Evolutionary conservation across 306 rosid genomes (phyloP), one percentile per base, ranked within the genome.

Genomic region (Pterocarpus santalinus): DNA sequence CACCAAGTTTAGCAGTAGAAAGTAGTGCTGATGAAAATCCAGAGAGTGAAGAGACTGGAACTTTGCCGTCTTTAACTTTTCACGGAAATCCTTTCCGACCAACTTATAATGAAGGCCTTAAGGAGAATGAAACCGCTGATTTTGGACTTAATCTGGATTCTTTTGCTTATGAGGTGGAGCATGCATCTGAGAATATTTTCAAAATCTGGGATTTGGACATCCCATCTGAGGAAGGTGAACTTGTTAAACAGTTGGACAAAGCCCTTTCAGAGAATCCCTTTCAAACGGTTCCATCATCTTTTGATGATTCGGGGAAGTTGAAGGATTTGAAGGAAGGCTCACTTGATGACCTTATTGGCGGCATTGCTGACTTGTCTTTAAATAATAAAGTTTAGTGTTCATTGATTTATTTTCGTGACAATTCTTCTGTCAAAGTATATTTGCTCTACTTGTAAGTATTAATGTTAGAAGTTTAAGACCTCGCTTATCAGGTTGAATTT

Each of bases 181-280:
- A 85, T 0, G 47, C 79, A 16, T 73, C 82, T 7, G 88, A 79
- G 36, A 89, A 82, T 65, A 90, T 94, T 73, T 91, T 94, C 89
- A 91, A 76, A 86, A 83, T 86, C 68, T 94, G 95, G 97, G 97
- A 90, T 86, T 84, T 91, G 76, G 85, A 86, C 57, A 58, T 86
- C 69, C 89, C 85, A 12, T 69, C 81, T 2, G 98, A 90, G 83
- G 97, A 91, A 62, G 92, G 85, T 36, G 94, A 89, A 46, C 86
- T 94, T 53, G 86, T 65, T 35, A 75, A 84, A 80, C 94, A 90
- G 84, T 81, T 89, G 82, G 78, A 85, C 35, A 89, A 82, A 74
- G 86, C 86, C 70, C 75, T 90, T 11, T 70, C 77, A 76, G 89
- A 81, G 80, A 73, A 75, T 77, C 71, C 86, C 69, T 69, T 65